Conservation (phyloP, 1,284 basidiomycete genomes). For the Ustilago tritici region DNA sequence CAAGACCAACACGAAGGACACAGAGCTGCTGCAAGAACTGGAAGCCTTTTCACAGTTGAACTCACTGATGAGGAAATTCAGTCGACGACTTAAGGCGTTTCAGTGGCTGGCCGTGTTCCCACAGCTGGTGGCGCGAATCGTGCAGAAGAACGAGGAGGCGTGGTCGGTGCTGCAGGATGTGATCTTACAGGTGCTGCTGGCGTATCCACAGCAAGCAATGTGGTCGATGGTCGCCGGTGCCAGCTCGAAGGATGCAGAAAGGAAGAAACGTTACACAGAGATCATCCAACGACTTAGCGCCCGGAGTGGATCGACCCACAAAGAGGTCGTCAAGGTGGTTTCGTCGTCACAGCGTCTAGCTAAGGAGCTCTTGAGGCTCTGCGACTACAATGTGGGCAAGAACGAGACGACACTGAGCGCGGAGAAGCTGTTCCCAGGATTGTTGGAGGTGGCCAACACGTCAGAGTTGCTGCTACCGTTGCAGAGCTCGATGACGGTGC, state of each 20-base stretch:
- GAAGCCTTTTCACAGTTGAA: slow-evolving; percentile 63
- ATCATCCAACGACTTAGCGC: slow-evolving; percentile 73
- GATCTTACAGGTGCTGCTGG: slow-evolving; percentile 80
- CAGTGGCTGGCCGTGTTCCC: slow-evolving; percentile 94
- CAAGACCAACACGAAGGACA: slow-evolving; percentile 43
- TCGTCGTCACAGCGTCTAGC: slow-evolving; percentile 61
- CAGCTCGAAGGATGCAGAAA: slow-evolving; percentile 81
- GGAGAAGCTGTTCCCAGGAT: slow-evolving; percentile 55
- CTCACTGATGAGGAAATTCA: slow-evolving; percentile 74
- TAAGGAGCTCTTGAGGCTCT: slow-evolving; percentile 64
- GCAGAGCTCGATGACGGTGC: slow-evolving; percentile 92
- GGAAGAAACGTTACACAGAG: slow-evolving; percentile 76
- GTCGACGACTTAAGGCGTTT: slow-evolving; percentile 80
- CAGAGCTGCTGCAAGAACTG: slow-evolving; percentile 38
- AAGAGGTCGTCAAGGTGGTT: slow-evolving; percentile 54
- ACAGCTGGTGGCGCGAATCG: slow-evolving; percentile 94
- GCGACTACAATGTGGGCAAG: slow-evolving; percentile 59
- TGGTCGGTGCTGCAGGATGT: slow-evolving; percentile 78
- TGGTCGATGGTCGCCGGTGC: slow-evolving; percentile 93
- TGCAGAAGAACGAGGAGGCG: slow-evolving; percentile 80
- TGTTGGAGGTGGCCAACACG: slow-evolving; percentile 48
- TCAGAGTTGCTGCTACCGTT: slow-evolving; percentile 76
- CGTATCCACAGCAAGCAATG: slow-evolving; percentile 89
- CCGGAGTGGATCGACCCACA: slow-evolving; percentile 26
- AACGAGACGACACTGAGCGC: slow-evolving; percentile 53